phyloP scores from a whole-genome alignment of 257 asterid genomes.

The Solanum tacnaense region DNA sequence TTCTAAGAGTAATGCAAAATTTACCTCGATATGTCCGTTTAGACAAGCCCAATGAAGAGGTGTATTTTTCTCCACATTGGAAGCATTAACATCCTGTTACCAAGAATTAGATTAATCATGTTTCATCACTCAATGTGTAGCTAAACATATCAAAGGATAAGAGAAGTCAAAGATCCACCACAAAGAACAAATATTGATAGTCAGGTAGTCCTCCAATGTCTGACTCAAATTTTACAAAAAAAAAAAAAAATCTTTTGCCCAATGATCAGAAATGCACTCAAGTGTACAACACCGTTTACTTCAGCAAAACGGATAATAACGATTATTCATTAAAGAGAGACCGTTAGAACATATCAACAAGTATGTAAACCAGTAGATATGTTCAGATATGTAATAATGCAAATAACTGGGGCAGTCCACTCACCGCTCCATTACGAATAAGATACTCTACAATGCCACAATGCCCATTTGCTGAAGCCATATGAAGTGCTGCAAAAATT shows the following conservation, averaged over 20 bases:
- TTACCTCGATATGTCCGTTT: conserved; percentile 81
- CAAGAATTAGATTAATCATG: conserved; percentile 1
- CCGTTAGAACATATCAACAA: neutral
- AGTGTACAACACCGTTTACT: neutral
- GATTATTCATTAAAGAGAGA: neutral
- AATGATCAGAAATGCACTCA: neutral
- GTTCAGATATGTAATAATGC: neutral
- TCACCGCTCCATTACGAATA: conserved; percentile 62
- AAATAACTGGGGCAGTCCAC: neutral
- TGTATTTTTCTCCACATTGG: conserved; percentile 65
- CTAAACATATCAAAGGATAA: neutral
- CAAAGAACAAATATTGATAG: neutral
- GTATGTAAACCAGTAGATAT: neutral
- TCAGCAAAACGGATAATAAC: neutral
- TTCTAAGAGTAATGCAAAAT: neutral
- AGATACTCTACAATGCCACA: conserved; percentile 58
- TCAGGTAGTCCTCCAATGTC: neutral
- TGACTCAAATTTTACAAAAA: neutral
- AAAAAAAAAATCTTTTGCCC: neutral
- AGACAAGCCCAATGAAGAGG: conserved; percentile 98
- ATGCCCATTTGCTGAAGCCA: conserved; percentile 98
- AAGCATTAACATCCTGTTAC: conserved; percentile 75
- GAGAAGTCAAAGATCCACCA: neutral
- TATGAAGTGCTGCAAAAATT: conserved; percentile 67
- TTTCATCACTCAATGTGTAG: neutral